Base-by-base conservation (phyloP, 805 yeast species). In the Yarrowia sp. region DNA sequence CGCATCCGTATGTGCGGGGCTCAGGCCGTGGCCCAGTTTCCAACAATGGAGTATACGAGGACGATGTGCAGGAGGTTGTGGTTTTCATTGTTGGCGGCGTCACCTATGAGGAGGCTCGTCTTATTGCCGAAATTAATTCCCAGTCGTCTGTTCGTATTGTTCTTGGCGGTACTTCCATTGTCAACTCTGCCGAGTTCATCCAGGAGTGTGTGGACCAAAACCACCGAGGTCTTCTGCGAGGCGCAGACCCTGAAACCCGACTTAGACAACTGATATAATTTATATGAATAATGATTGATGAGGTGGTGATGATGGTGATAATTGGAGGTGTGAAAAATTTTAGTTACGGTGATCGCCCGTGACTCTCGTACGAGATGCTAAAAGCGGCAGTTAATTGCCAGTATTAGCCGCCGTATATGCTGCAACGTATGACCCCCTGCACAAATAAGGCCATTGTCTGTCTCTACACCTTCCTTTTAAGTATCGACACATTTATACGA, bases 21-120 rank as follows among this genome's bases (percentile, higher is more conserved):
- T 7, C 50, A 18, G 64, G 50, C 35, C 39, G 64, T 10, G 42
- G 35, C 8, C 50, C 64, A 18, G 35, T n/a, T n/a, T 45, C 67
- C 31, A 51, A 43, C 15, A 50, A 62, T 22, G 65, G 69, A 8
- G 68, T 65, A 9, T 73, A 69, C 14, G 71, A 69, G 33, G 42
- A 68, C 32, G 79, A 77, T 60, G 65, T 71, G 39, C 76, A 73
- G 65, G 77, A 76, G 51, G 71, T 77, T 14, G 68, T 79, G 32
- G 75, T 79, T 18, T 78, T 77, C 65, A 71, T 78, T 15, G 84
- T 90, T 61, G 98, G 98, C 6, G 99, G 99, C 14, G 88, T 84
- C 1, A 93, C 98, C 0, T 91, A 85, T 73, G 98, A 93, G 74
- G 99, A 95, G 74, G 90, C 96, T 0, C 83, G 97, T 67, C 76